Evolutionary conservation across 1,139 yeast species (phyloP), one percentile per base, ranked within the genome.

Genomic region (Debaryomyces psychrophilus): DNA sequence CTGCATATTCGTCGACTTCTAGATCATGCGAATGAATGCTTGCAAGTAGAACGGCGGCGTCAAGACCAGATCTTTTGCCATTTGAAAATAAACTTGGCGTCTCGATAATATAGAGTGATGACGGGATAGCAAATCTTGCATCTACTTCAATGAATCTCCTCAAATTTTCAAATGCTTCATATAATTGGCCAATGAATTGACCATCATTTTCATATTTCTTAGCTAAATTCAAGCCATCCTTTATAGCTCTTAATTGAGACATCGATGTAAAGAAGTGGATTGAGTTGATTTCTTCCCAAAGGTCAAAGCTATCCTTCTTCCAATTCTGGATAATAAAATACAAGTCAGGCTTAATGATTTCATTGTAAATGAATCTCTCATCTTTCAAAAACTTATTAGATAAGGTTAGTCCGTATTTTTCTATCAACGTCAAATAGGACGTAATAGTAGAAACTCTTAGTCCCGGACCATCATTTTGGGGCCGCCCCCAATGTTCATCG

Each of bases 401-500:
- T n/a, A 74, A 51, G 7, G 54, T 50, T 8, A 56, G 44, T 27
- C 65, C 62, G 49, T 64, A 63, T 35, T 68, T 60, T 5, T 68
- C 55, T 47, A 83, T 62, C 8, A 75, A 55, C 23, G 68, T 65
- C 49, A 89, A 59, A 61, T 81, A 89, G 51, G 80, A 79, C 41
- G 81, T 65, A 26, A 86, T 75, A 1, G 96, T 76, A 43, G 85
- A 75, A 3, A 84, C 77, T 54, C 98, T 76, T 48, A 92, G 73
- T 0, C 95, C 95, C 0, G 98, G 97, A 0, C 98, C 98, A 64
- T 93, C 99, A 51, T 90, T 78, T 65, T 92, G 99, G 0, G 99
- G 99, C 56, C 99, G 76, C 1, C 98, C 98, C 99, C 98, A 92
- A 34, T 70, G 62, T 2, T 71, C 82, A 12, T 67, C 62, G 56